Base-by-base conservation (phyloP, 2,329 filamentous ascomycete genomes). In the Xylariaceae sp. region DNA sequence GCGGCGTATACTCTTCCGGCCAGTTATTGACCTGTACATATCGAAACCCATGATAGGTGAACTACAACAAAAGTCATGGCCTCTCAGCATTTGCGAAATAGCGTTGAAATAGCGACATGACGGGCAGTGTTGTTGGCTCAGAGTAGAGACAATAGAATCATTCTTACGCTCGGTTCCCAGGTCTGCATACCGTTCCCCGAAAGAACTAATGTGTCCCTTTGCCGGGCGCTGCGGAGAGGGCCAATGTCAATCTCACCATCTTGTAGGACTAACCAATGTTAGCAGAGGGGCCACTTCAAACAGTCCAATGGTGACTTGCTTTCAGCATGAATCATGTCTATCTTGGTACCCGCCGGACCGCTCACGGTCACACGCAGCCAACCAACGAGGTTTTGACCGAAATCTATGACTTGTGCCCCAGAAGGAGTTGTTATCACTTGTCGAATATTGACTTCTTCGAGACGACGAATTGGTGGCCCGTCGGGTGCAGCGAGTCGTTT, bases 311-410 rank as follows among this genome's bases (percentile, higher is more conserved):
- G 7, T 39, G 45, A 35, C 47, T 59, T 49, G 59, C 60, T 78
- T 59, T 83, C 80, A 1, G 78, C 74, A 57, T 83, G 79, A 0
- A 61, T 62, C 12, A 83, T 64, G 4, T 65, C 69, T 17, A 82
- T 70, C 9, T 62, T 68, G 2, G 70, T 66, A 1, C 71, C 58
- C 5, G 54, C 73, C 2, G 60, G 58, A 0, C 72, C 36, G 55
- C 74, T 59, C 0, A 63, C 58, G 1, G 56, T 66, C 2, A 66
- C 48, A 1, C 58, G 60, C 4, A 75, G 53, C 57, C 68, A 69
- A 2, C 75, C 75, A 1, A 75, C 74, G 2, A 77, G 56, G 48
- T 77, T 77, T 53, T 77, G 74, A 0, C 75, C 74, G 48, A 77
- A 77, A 52, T 77, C 74, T 6, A 82, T 51, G 1, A 81, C 63